Conservation (phyloP, 1,284 basidiomycete species). For the Boletus smithii region DNA sequence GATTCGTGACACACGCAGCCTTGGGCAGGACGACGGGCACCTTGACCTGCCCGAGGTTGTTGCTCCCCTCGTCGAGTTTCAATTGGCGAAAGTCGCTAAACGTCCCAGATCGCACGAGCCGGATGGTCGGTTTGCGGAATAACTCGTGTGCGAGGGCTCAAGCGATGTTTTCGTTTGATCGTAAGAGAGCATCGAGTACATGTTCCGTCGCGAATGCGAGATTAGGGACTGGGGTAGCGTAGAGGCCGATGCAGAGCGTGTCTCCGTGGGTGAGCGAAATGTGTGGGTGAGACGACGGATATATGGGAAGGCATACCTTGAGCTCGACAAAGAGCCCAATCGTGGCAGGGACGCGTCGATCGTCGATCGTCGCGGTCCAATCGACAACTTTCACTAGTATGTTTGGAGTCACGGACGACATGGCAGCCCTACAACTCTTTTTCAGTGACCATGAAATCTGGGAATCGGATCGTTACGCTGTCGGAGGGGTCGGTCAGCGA, state of each 20-base stretch:
- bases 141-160: not conserved
- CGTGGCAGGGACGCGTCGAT: constrained; percentile 11
- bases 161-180: constrained; percentile 4
- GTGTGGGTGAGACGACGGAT: too few relatives aligned
- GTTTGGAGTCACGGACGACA: constrained; percentile 1
- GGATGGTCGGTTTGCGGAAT: constrained; percentile 13
- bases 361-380: constrained; percentile 22
- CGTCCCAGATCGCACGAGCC: constrained; percentile 17
- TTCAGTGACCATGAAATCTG: constrained; percentile 15
- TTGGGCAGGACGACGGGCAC: constrained; percentile 17
- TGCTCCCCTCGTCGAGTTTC: constrained; percentile 17
- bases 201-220: not conserved
- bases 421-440: constrained; percentile 10
- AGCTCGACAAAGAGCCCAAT: constrained; percentile 25
- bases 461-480: constrained; percentile 15
- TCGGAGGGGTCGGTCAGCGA: not conserved
- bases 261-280: too few relatives aligned
- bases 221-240: not conserved
- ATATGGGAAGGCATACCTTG: constrained; percentile 1
- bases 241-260: too few relatives aligned
- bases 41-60: constrained; percentile 17
- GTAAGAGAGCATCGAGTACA: constrained; percentile 6
- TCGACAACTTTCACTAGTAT: constrained; percentile 7
- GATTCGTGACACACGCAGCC: not conserved
- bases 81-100: constrained; percentile 21